Percentiles rank a stretch among this genome's conserved stretches.
These are phyloP conservation scores for Aspergillus sp. DNA, from an alignment of 2,329 filamentous ascomycete genomes.

Conservation along the genomic window DNA sequence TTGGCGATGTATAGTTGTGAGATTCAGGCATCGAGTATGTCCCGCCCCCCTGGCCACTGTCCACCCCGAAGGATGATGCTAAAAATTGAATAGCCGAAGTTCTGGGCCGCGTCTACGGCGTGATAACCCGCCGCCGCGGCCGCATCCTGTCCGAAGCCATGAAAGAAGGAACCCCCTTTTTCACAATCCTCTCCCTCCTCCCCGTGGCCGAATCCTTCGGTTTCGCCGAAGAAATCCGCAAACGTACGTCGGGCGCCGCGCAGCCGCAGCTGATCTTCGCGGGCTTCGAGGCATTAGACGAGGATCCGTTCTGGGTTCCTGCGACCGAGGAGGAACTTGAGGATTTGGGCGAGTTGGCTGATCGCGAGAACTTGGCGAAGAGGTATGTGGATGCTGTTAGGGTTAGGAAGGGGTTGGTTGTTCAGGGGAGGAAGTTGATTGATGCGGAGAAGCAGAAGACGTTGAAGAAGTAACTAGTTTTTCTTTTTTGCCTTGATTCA, in stretches of 20 bases:
- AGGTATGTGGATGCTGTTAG: conserved; percentile 88
- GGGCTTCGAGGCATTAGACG: conserved; percentile 84
- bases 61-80: conserved; percentile 6
- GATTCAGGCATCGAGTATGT: conserved; percentile 82
- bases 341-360: conserved; percentile 87
- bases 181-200: conserved; percentile 79
- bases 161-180: conserved; percentile 93
- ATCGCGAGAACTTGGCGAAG: conserved; percentile 93
- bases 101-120: conserved; percentile 87
- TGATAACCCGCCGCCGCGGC: conserved; percentile 89
- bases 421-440: conserved; percentile 64
- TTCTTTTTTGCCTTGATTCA: not conserved
- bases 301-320: conserved; percentile 97
- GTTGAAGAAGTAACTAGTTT: conserved; percentile 46
- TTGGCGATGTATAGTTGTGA: conserved; percentile 97
- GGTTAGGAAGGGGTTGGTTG: conserved; percentile 75
- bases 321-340: conserved; percentile 94
- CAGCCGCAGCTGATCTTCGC: conserved; percentile 89
- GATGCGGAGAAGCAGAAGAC: conserved; percentile 91
- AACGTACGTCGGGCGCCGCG: conserved; percentile 81
- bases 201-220: conserved; percentile 94
- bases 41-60: not conserved
- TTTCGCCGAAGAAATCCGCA: conserved; percentile 92
- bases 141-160: conserved; percentile 83
- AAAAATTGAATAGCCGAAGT: conserved; percentile 60